Evolutionary conservation across 2,329 filamentous ascomycete genomes (phyloP).

Genomic region (Cladobotryum protrusum): DNA sequence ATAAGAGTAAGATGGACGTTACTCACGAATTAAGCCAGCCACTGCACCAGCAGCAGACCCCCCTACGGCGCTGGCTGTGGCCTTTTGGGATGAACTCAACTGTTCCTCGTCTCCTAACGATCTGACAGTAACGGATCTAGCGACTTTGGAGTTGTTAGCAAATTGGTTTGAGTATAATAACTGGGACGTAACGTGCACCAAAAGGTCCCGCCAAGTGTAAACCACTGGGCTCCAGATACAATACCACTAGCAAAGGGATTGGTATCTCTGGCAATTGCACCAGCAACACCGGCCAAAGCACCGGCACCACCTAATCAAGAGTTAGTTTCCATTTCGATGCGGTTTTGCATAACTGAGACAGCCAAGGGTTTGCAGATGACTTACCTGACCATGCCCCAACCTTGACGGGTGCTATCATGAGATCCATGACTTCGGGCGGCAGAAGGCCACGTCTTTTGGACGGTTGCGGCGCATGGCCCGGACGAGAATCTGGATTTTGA

Average conservation of each 20-base stretch:
- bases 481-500: not conserved
- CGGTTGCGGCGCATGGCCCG: slow-evolving; percentile 9
- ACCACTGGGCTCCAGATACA: slow-evolving; percentile 73
- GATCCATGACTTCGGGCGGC: slow-evolving; percentile 37
- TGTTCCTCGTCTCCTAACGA: slow-evolving; percentile 45
- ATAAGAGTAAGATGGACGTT: not conserved
- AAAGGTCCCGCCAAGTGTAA: slow-evolving; percentile 68
- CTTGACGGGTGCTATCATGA: slow-evolving; percentile 48
- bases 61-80: slow-evolving; percentile 62
- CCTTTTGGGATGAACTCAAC: slow-evolving; percentile 52
- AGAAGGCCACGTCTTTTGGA: slow-evolving; percentile 31
- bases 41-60: slow-evolving; percentile 62
- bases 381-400: slow-evolving; percentile 55
- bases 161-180: not conserved
- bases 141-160: slow-evolving; percentile 32
- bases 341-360: not conserved
- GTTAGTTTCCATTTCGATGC: slow-evolving; percentile 1
- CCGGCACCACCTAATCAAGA: slow-evolving; percentile 49
- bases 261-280: slow-evolving; percentile 63
- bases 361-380: not conserved
- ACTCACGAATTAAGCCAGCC: slow-evolving; percentile 50
- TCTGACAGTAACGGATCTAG: slow-evolving; percentile 41
- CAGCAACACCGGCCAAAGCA: slow-evolving; percentile 58
- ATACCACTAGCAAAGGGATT: slow-evolving; percentile 65
- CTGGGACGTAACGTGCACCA: slow-evolving; percentile 52